phyloP scores from a whole-genome alignment of 2,329 filamentous ascomycete species.

The Didymella pomorum region DNA sequence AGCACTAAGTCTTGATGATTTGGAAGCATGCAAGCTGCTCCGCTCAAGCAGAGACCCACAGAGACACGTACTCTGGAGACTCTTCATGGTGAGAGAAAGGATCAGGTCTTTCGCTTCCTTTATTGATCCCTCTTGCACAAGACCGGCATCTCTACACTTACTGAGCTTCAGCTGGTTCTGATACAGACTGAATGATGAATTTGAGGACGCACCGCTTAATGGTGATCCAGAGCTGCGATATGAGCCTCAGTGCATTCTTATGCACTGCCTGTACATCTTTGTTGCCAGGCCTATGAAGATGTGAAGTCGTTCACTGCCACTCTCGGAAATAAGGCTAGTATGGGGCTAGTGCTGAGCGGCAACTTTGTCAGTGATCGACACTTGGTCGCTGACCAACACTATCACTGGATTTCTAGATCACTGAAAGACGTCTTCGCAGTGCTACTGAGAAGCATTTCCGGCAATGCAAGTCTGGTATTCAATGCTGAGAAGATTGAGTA shows the following conservation, averaged over 20 bases:
- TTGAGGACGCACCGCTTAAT: background rate
- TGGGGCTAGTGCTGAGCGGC: conserved; percentile 20
- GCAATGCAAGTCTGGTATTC: background rate
- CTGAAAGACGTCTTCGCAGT: background rate
- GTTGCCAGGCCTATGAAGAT: background rate
- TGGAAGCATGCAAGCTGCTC: background rate
- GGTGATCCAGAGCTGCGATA: background rate
- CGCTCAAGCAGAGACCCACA: no score
- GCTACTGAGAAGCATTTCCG: background rate
- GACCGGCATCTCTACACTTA: background rate
- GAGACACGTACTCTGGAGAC: background rate
- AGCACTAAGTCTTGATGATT: background rate
- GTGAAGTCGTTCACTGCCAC: conserved; percentile 2
- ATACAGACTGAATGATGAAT: background rate
- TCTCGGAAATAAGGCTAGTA: conserved; percentile 9
- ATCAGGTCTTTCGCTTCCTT: background rate
- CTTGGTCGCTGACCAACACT: conserved; percentile 8
- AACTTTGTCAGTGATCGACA: conserved; percentile 3
- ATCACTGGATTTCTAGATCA: background rate
- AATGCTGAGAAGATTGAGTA: background rate
- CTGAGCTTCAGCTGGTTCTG: background rate
- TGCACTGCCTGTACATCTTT: background rate
- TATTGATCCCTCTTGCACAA: background rate
- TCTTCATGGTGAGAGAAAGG: background rate
- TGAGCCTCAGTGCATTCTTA: background rate